Base-by-base conservation (phyloP, 352 stramenopile species). In the Albugo laibachii region DNA sequence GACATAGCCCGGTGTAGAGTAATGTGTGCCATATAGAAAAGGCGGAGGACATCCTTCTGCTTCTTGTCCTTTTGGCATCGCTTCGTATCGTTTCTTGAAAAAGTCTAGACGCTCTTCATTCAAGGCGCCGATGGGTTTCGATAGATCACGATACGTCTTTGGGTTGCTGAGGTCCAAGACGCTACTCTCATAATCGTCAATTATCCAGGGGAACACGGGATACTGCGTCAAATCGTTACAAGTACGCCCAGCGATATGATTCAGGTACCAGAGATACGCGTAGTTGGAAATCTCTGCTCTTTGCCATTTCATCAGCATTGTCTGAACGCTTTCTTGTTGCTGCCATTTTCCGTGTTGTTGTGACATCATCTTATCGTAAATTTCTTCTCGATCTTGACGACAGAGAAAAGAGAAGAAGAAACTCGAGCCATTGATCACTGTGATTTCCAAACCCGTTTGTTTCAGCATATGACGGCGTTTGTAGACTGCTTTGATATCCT, bases 21-120 rank as follows among this genome's bases (percentile, higher is more conserved):
- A 96, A 59, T 95, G 83, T 20, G 79, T 93, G 18, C 95, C 95
- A 60, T 98, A 98, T 48, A 98, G 69, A 56, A 98, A 98, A n/a
- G 92, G 81, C 6, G 95, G 94, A 0, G 76, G 76, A 39, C 84
- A 58, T 1, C 70, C 73, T 36, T 87, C 76, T 24, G 38, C 38
- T 49, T 94, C 74, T 19, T 83, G 72, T 0, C 71, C 77, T 11
- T 63, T 60, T 14, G 81, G 78, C 83, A 98, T 96, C 27, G 66
- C 58, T 41, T 94, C 63, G 48, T 91, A 96, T 20, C 91, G 67
- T 42, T 73, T 73, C 48, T 71, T 64, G 55, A 96, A 96, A 49
- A 84, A 83, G 36, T 83, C 62, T 18, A 96, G 65, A 1, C 89
- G 70, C 16, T 89, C 71, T 12, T 75, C 47, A 43, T 92, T 95